phyloP scores from a whole-genome alignment of 139 green algal species.

The Limnomonas spitsbergensis region DNA sequence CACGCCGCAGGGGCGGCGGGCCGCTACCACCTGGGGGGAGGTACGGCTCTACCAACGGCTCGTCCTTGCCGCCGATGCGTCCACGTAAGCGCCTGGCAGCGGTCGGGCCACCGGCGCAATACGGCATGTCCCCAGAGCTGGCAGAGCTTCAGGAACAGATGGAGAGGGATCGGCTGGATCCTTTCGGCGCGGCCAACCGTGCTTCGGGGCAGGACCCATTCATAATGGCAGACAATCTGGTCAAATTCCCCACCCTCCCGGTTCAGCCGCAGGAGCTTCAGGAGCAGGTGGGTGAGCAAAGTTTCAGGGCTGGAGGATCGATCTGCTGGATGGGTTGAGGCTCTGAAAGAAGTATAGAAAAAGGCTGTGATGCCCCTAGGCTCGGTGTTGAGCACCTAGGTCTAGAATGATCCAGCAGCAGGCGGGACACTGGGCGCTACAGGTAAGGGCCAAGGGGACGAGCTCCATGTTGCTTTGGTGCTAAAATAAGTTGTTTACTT shows the following conservation, averaged over 20 bases:
- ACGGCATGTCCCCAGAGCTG: slow-evolving; percentile 10
- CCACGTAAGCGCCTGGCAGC: slow-evolving; percentile 21
- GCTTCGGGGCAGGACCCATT: slow-evolving; percentile 8
- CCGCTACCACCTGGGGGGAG: neutral
- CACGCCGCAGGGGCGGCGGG: slow-evolving; percentile 3
- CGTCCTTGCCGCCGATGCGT: slow-evolving; percentile 14
- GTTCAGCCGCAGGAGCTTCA: neutral
- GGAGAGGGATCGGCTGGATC: neutral
- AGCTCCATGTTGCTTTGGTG: too few relatives aligned
- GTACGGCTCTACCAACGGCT: neutral
- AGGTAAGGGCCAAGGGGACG: too few relatives aligned
- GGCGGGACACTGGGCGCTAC: too few relatives aligned
- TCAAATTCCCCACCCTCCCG: slow-evolving; percentile 18
- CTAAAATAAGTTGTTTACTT: too few relatives aligned
- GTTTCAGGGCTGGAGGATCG: too few relatives aligned
- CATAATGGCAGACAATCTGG: slow-evolving; percentile 10
- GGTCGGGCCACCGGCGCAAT: slow-evolving; percentile 4
- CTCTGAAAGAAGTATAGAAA: too few relatives aligned
- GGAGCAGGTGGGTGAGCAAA: slow-evolving; percentile 16
- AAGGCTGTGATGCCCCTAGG: too few relatives aligned
- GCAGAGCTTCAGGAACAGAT: slow-evolving; percentile 4
- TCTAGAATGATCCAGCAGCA: too few relatives aligned
- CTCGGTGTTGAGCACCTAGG: too few relatives aligned
- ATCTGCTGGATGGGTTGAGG: too few relatives aligned
- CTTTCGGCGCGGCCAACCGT: neutral